Percentiles rank a stretch among this genome's conserved stretches.
Evolutionary conservation across 805 yeast species (phyloP).

Genomic region (Wickerhamomyces bovis): DNA sequence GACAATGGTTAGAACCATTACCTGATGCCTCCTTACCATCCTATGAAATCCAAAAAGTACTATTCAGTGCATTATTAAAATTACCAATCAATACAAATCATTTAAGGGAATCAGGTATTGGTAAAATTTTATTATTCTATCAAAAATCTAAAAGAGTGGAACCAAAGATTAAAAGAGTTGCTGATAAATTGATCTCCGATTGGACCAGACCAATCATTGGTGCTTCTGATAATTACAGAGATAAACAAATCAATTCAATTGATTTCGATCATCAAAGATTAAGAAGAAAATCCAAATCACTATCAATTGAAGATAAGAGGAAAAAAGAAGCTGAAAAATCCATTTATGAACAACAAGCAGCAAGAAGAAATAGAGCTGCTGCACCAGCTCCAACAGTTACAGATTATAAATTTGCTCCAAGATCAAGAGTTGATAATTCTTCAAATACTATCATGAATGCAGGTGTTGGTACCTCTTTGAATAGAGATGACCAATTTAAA

Average conservation of each 20-base stretch:
- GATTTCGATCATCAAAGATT: conserved; percentile 49
- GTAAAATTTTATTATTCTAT: conserved; percentile 88
- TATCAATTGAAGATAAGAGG: neutral
- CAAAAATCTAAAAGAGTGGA: conserved; percentile 89
- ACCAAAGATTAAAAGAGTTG: conserved; percentile 75
- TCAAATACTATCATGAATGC: conserved; percentile 30
- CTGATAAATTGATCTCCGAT: conserved; percentile 87
- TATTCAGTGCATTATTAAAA: conserved; percentile 65
- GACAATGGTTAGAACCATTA: conserved; percentile 96
- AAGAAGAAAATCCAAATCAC: conserved; percentile 10
- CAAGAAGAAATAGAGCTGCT: conserved; percentile 89
- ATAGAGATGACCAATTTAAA: conserved; percentile 74
- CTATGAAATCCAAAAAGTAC: conserved; percentile 86
- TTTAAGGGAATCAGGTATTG: conserved; percentile 88
- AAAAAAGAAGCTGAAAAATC: conserved; percentile 39
- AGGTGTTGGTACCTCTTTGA: conserved; percentile 47
- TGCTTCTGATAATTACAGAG: conserved; percentile 89
- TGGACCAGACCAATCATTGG: conserved; percentile 99
- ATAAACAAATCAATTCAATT: conserved; percentile 64
- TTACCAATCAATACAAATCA: conserved; percentile 95
- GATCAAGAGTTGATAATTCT: conserved; percentile 45
- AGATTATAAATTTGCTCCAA: conserved; percentile 88
- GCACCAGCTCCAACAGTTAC: conserved; percentile 89
- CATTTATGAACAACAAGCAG: conserved; percentile 84
- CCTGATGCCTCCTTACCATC: conserved; percentile 99